Evolutionary conservation across 2,329 filamentous ascomycete genomes (phyloP), one percentile per base, ranked within the genome.

Genomic region (Trichoderma semiorbis): DNA sequence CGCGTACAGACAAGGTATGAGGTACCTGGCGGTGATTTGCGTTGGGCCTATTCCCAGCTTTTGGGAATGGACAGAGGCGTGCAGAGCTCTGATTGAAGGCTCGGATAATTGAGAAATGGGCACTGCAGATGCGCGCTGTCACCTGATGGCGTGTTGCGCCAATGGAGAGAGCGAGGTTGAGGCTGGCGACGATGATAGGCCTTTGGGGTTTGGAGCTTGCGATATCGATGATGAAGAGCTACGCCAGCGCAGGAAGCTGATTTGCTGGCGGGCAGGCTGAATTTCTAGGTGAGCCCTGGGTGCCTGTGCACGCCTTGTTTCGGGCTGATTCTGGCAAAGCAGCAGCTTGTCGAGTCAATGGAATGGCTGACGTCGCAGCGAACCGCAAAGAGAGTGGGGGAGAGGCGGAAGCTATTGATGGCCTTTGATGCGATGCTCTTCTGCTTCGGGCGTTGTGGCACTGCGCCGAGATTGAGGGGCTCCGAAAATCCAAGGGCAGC

Each of bases 141-240:
- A 88, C 85, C 85, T 87, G 87, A 88, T 82, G 75, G 76, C 71
- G 73, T 72, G 72, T 58, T 72, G 78, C 74, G 79, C 77, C 86
- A 88, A 88, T 88, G 77, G 77, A 80, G 80, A 80, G 68, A 76
- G 75, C 78, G 79, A 85, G 75, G 77, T 73, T 73, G 79, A 80
- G 76, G 81, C 77, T 85, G 77, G 78, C 78, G 81, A 83, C 80
- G 80, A 79, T 87, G 85, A 88, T 87, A 88, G 86, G 86, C 83
- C 78, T 84, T 77, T 76, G 78, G 79, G 32, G 80, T 82, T 76
- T 83, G 80, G 79, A 80, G 77, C 60, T 65, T 30, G 71, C 71
- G 79, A 77, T 32, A 60, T 77, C 80, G 77, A 78, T 76, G 75
- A 76, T 76, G 76, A 80, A 75, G 74, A 74, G 77, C 76, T 77